Conservation (phyloP, 1,284 basidiomycete genomes). For the Malassezia pachydermatis region DNA sequence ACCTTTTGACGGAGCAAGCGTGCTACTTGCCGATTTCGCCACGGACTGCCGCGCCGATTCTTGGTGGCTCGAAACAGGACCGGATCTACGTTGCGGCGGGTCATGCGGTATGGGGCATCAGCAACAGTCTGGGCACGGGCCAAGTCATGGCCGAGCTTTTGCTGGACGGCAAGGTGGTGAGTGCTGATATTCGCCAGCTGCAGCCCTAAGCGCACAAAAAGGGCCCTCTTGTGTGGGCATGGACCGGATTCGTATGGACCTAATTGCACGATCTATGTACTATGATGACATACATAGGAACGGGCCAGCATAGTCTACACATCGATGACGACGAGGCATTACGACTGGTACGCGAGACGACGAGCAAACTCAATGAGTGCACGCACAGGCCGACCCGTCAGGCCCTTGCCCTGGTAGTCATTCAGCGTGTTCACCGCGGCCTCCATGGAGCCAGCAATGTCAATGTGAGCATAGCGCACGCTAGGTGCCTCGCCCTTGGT, state of each 20-base stretch:
- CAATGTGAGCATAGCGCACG: slow-evolving; percentile 49
- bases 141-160: slow-evolving; percentile 53
- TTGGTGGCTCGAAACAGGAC: slow-evolving; percentile 50
- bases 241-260: too few species aligned
- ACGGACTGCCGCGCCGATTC: slow-evolving; percentile 51
- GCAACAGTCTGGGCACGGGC: slow-evolving; percentile 52
- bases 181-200: slow-evolving; percentile 52
- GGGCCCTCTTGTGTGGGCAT: background rate
- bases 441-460: slow-evolving; percentile 70
- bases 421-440: slow-evolving; percentile 48
- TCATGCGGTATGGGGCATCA: slow-evolving; percentile 52
- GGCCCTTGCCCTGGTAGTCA: slow-evolving; percentile 64
- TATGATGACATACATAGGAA: too few species aligned
- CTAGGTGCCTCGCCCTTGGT: slow-evolving; percentile 22
- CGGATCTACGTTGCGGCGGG: slow-evolving; percentile 52
- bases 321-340: background rate
- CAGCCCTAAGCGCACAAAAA: slow-evolving; percentile 42
- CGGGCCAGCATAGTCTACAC: background rate
- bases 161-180: slow-evolving; percentile 51
- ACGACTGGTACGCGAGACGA: slow-evolving; percentile 27
- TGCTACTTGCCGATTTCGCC: slow-evolving; percentile 55
- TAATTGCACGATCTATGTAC: too few species aligned
- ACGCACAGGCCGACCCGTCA: slow-evolving; percentile 71
- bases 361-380: slow-evolving; percentile 51
- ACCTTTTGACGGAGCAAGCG: slow-evolving; percentile 51